Evolutionary conservation across 768 basidiomycete genomes (phyloP).

Genomic region (Pleurotus platypus): DNA sequence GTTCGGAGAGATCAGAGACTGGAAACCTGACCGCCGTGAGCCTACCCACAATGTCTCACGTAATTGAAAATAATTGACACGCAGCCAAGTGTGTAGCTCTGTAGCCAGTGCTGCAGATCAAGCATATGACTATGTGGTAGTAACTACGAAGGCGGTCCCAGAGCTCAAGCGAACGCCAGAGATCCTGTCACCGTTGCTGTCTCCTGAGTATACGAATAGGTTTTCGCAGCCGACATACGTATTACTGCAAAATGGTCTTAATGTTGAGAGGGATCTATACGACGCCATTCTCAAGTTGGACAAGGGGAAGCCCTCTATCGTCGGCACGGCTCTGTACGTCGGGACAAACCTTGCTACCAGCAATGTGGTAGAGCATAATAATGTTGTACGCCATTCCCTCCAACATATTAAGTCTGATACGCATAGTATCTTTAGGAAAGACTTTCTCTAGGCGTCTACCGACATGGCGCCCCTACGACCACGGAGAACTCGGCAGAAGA

Average conservation of each 20-base stretch:
- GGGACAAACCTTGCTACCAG: constrained; percentile 42
- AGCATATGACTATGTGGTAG: constrained; percentile 60
- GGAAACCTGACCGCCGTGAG: constrained; percentile 65
- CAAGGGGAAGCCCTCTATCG: constrained; percentile 43
- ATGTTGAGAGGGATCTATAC: constrained; percentile 66
- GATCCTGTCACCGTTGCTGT: constrained; percentile 55
- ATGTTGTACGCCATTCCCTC: constrained; percentile 37
- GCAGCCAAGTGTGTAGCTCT: constrained; percentile 48
- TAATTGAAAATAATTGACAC: background rate
- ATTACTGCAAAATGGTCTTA: constrained; percentile 69
- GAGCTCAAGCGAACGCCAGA: constrained; percentile 56
- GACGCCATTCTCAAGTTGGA: constrained; percentile 39
- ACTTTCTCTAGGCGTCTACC: constrained; percentile 51
- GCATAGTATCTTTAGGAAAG: constrained; percentile 35
- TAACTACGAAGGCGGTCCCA: constrained; percentile 71
- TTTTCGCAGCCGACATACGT: constrained; percentile 57
- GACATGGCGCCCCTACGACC: constrained; percentile 36
- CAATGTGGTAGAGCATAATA: constrained; percentile 47
- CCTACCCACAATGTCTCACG: constrained; percentile 8
- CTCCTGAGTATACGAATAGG: constrained; percentile 38
- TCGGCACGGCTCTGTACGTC: constrained; percentile 55
- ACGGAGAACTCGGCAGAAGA: constrained; percentile 40
- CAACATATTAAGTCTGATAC: background rate
- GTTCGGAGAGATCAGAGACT: constrained; percentile 54
- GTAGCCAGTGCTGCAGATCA: constrained; percentile 58